Evolutionary conservation across 371 early-diverging fungal genomes (phyloP).

Genomic region (Mortierella sp.): DNA sequence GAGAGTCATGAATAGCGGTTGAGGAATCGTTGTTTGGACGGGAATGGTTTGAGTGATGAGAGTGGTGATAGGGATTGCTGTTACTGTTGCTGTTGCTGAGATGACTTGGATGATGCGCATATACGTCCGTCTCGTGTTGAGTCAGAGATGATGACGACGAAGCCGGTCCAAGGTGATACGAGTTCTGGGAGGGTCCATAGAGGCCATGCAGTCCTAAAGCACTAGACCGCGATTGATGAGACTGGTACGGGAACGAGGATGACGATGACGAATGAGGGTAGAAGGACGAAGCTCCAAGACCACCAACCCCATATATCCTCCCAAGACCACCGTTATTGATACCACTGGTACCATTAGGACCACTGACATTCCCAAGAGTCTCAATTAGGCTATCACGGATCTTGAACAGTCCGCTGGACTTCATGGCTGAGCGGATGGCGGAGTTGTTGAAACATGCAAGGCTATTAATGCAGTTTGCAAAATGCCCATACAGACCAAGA

Average conservation of each 20-base stretch:
- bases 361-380: slow-evolving; percentile 20
- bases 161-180: background rate
- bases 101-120: background rate
- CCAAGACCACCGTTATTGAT: background rate
- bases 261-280: background rate
- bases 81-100: background rate
- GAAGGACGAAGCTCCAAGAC: background rate
- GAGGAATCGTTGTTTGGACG: background rate
- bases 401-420: slow-evolving; percentile 56
- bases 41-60: background rate
- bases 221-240: slow-evolving; percentile 2
- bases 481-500: slow-evolving; percentile 50
- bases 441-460: slow-evolving; percentile 56
- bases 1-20: background rate
- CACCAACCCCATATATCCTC: background rate
- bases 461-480: slow-evolving; percentile 53
- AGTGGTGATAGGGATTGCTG: slow-evolving; percentile 1
- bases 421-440: slow-evolving; percentile 54
- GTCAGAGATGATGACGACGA: slow-evolving; percentile 25
- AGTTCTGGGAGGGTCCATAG: slow-evolving; percentile 6
- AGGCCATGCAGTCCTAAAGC: background rate
- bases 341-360: slow-evolving; percentile 2
- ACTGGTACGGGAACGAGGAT: background rate
- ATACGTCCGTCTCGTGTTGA: slow-evolving; percentile 11
- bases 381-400: slow-evolving; percentile 54